These are phyloP conservation scores for Ceratocystis alfenasii DNA, from an alignment of 2,329 filamentous ascomycete genomes.

Conservation along the genomic window DNA sequence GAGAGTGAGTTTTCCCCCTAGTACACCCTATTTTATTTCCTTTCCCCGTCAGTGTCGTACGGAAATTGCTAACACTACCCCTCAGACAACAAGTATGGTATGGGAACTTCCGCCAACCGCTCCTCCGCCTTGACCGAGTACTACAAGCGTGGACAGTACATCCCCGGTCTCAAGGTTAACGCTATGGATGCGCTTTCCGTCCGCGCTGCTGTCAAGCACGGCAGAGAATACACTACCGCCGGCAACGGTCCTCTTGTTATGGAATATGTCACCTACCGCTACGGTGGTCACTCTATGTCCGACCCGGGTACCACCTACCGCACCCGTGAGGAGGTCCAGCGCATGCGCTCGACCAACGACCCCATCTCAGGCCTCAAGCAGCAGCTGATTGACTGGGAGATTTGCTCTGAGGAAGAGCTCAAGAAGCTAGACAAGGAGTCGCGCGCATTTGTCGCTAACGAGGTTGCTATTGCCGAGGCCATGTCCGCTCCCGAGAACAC, in stretches of 20 bases:
- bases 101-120: slow-evolving; percentile 92
- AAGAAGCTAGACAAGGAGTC: slow-evolving; percentile 95
- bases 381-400: slow-evolving; percentile 92
- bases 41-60: background rate
- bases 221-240: slow-evolving; percentile 69
- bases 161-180: slow-evolving; percentile 98
- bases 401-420: slow-evolving; percentile 85
- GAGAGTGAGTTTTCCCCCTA: slow-evolving; percentile 59
- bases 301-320: slow-evolving; percentile 98
- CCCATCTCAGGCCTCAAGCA: slow-evolving; percentile 96
- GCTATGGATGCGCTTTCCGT: slow-evolving; percentile 98
- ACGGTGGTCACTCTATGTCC: slow-evolving; percentile 99
- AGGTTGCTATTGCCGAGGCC: slow-evolving; percentile 80
- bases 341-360: slow-evolving; percentile 98
- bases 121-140: slow-evolving; percentile 96
- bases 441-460: slow-evolving; percentile 68
- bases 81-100: slow-evolving; percentile 98
- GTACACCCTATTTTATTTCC: background rate
- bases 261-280: slow-evolving; percentile 98
- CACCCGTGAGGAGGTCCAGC: slow-evolving; percentile 97
- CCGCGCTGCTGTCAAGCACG: slow-evolving; percentile 90
- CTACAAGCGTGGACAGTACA: slow-evolving; percentile 99
- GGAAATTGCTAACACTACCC: background rate
- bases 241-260: slow-evolving; percentile 91
- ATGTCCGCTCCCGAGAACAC: slow-evolving; percentile 73